Conservation (phyloP, 441 rosid genomes). For the Isatis lusitanica region DNA sequence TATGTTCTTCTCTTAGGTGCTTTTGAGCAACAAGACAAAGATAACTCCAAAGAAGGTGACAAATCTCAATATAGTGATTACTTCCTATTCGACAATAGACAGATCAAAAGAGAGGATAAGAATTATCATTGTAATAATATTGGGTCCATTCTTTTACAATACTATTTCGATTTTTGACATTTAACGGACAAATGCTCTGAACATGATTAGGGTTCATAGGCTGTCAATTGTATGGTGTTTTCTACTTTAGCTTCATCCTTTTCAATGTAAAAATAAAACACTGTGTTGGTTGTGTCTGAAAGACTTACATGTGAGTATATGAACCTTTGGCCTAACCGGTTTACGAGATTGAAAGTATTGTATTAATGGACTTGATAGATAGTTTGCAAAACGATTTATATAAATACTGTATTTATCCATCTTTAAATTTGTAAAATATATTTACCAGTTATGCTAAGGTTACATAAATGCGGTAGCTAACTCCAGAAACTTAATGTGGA, state of each 20-base stretch:
- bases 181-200: slow-evolving; percentile 9
- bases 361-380: background rate
- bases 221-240: slow-evolving; percentile 11
- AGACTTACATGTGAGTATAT: background rate
- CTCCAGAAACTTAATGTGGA: no score
- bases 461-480: no score
- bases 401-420: no score
- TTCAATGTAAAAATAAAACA: background rate
- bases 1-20: slow-evolving; percentile 33
- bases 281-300: background rate
- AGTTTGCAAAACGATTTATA: no score
- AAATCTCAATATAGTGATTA: slow-evolving; percentile 37
- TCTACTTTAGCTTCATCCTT: background rate
- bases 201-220: slow-evolving; percentile 13
- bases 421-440: no score
- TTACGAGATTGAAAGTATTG: background rate
- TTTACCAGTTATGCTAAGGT: no score
- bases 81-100: slow-evolving; percentile 41
- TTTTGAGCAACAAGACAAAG: slow-evolving; percentile 38
- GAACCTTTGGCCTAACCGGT: background rate
- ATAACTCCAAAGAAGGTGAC: slow-evolving; percentile 35
- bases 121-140: slow-evolving; percentile 33
- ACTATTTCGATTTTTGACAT: background rate
- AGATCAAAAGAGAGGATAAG: slow-evolving; percentile 40
- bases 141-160: slow-evolving; percentile 30